These are phyloP conservation scores for Annona squamosa DNA, from an alignment of 164 flowering plant species.

Conservation along the genomic window DNA sequence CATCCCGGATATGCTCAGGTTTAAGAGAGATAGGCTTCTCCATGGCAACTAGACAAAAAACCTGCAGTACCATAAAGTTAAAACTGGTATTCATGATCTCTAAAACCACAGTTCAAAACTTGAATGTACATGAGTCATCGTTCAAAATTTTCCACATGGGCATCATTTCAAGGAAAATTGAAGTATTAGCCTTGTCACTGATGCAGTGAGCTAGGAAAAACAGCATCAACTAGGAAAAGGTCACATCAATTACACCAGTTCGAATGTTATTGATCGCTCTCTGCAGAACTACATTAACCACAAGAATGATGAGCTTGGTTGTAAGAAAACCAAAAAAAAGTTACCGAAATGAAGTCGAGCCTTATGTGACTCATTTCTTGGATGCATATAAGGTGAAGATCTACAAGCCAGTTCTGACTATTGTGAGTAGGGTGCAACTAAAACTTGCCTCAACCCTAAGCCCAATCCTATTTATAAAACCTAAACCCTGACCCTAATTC, in stretches of 20 bases:
- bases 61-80: conserved; percentile 33
- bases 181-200: not conserved
- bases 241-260: not conserved
- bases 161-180: not conserved
- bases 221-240: not conserved
- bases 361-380: too few relatives aligned
- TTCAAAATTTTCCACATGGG: not conserved
- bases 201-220: not conserved
- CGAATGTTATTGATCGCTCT: not conserved
- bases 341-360: too few relatives aligned
- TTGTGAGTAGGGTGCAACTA: too few relatives aligned
- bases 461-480: too few relatives aligned
- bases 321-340: too few relatives aligned
- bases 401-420: too few relatives aligned
- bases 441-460: too few relatives aligned
- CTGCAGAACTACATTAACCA: too few relatives aligned
- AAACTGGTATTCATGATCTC: not conserved
- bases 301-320: too few relatives aligned
- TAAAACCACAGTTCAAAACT: conserved; percentile 1
- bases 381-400: too few relatives aligned
- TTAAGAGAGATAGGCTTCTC: conserved; percentile 87
- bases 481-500: too few relatives aligned
- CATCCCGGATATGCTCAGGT: conserved; percentile 98
- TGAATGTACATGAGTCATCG: not conserved
- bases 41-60: conserved; percentile 94